Evolutionary conservation across 768 basidiomycete genomes (phyloP).

Genomic region (Agrocybe pediades): DNA sequence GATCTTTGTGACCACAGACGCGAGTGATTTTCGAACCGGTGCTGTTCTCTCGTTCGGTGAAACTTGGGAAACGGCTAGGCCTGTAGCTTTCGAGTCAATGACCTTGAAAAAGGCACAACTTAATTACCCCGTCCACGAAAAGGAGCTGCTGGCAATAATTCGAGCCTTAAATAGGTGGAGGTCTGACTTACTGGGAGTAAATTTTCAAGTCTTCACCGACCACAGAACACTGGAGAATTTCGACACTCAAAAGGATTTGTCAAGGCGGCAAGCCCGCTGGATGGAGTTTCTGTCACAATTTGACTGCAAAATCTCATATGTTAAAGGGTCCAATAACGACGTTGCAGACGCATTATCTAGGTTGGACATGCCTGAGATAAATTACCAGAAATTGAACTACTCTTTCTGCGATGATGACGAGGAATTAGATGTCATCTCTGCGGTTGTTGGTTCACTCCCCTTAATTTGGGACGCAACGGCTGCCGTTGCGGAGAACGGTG

Average conservation of each 20-base stretch:
- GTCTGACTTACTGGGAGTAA: conserved; percentile 24
- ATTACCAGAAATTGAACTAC: no score
- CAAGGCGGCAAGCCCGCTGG: conserved; percentile 8
- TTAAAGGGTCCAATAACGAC: conserved; percentile 32
- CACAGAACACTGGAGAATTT: conserved; percentile 25
- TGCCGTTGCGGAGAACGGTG: no score
- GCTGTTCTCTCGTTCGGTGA: conserved; percentile 29
- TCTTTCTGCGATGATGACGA: no score
- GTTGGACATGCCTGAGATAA: neutral
- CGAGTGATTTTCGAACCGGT: conserved; percentile 19
- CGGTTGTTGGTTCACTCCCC: no score
- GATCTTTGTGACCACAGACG: conserved; percentile 13
- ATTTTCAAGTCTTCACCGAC: conserved; percentile 33
- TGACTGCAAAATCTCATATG: conserved; percentile 29
- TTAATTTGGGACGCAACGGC: no score
- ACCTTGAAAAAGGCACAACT: neutral
- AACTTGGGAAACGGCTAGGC: conserved; percentile 15
- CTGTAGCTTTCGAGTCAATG: neutral
- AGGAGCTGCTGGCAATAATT: conserved; percentile 35
- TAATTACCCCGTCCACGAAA: conserved; percentile 16
- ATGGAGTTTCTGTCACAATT: conserved; percentile 33
- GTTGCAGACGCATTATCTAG: conserved; percentile 40
- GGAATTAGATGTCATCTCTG: no score
- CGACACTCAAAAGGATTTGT: conserved; percentile 6
- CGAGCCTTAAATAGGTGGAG: conserved; percentile 30